These are phyloP conservation scores for Cornus kousa DNA, from an alignment of 148 eudicot genomes.

Conservation along the genomic window DNA sequence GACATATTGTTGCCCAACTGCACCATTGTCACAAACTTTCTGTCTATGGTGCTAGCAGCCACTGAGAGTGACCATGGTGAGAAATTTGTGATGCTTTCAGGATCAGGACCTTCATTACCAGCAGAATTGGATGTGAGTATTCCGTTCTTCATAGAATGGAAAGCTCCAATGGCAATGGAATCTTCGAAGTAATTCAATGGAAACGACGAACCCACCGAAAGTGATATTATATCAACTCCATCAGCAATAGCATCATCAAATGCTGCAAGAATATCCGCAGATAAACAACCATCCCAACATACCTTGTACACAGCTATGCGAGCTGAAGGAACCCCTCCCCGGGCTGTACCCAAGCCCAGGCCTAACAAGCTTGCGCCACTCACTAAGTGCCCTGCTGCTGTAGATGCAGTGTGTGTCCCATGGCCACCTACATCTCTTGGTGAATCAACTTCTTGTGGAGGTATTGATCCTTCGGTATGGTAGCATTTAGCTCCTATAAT, in stretches of 20 bases:
- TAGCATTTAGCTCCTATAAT: too few species aligned
- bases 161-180: slow-evolving; percentile 45
- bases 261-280: neutral
- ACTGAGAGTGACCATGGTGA: slow-evolving; percentile 54
- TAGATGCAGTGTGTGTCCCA: slow-evolving; percentile 35
- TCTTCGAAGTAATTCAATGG: slow-evolving; percentile 24
- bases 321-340: slow-evolving; percentile 46
- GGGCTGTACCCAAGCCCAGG: slow-evolving; percentile 32
- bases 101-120: slow-evolving; percentile 43
- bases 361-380: slow-evolving; percentile 32
- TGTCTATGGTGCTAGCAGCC: slow-evolving; percentile 37
- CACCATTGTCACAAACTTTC: slow-evolving; percentile 15
- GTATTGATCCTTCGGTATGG: too few species aligned
- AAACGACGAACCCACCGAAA: slow-evolving; percentile 29
- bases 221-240: slow-evolving; percentile 50
- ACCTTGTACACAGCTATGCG: slow-evolving; percentile 17
- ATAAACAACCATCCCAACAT: too few species aligned
- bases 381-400: slow-evolving; percentile 38
- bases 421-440: too few species aligned
- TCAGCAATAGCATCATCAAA: slow-evolving; percentile 27
- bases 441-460: too few species aligned
- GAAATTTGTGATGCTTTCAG: slow-evolving; percentile 7
- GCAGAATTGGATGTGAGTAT: slow-evolving; percentile 43
- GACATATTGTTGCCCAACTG: slow-evolving; percentile 33
- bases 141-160: slow-evolving; percentile 40